Conservation (phyloP, 1,284 basidiomycete species). For the Puccinia polysora region DNA sequence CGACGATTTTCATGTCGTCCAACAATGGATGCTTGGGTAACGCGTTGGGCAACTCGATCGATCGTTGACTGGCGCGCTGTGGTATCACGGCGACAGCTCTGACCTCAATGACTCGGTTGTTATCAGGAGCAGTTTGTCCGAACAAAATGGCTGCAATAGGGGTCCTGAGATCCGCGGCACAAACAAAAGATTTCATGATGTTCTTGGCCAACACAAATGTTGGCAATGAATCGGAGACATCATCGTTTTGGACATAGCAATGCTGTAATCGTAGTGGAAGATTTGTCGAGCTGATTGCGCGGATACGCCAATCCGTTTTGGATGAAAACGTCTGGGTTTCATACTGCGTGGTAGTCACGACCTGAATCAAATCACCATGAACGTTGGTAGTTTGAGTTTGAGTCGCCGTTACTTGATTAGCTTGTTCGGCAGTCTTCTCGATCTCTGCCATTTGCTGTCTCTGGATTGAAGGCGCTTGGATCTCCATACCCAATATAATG, state of each 20-base stretch:
- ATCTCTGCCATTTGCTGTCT: conserved; percentile 99
- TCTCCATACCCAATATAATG: conserved; percentile 95
- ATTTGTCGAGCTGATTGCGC: conserved; percentile 89
- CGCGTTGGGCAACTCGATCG: conserved; percentile 77
- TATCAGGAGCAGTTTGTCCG: conserved; percentile 86
- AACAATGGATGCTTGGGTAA: conserved; percentile 55
- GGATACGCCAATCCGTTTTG: conserved; percentile 92
- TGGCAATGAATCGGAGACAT: conserved; percentile 93
- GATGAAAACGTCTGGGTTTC: conserved; percentile 95
- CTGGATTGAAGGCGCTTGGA: conserved; percentile 73
- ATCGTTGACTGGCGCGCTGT: conserved; percentile 80
- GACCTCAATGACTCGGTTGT: conserved; percentile 97
- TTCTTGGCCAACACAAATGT: conserved; percentile 99
- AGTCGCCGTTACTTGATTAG: conserved; percentile 89
- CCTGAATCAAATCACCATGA: conserved; percentile 93
- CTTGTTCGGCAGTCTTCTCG: conserved; percentile 91
- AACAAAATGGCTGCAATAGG: conserved; percentile 94
- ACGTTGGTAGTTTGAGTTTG: conserved; percentile 97
- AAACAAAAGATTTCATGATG: conserved; percentile 87
- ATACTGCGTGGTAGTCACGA: conserved; percentile 94
- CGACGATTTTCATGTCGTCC: conserved; percentile 55
- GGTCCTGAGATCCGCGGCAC: conserved; percentile 86
- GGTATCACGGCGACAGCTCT: conserved; percentile 94
- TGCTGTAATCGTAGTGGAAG: conserved; percentile 92
- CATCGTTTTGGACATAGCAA: conserved; percentile 98